Percentiles rank a stretch among this genome's conserved stretches.
Evolutionary conservation across 108 stramenopile species (phyloP).

Genomic region (Thalassiosira profunda): DNA sequence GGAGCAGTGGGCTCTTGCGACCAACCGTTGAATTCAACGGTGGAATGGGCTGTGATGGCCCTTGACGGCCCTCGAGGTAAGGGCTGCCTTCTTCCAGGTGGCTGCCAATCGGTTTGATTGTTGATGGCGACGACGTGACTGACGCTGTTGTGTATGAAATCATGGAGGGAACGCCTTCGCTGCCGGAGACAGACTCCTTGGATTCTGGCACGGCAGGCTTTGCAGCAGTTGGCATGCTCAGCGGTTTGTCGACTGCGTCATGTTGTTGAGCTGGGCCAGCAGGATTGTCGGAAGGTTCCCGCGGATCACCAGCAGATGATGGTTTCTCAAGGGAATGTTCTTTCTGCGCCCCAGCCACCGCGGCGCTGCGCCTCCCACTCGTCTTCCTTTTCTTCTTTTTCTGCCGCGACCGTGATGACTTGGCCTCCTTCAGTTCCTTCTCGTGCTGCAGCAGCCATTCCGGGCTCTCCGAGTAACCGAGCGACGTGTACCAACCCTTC

Average conservation of each 20-base stretch:
- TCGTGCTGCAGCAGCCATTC: conserved; percentile 49
- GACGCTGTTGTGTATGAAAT: conserved; percentile 17
- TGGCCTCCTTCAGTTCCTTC: conserved; percentile 38
- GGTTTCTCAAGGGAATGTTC: too few relatives aligned
- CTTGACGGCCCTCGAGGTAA: conserved; percentile 1
- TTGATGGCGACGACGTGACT: conserved; percentile 20
- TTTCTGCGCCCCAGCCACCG: too few relatives aligned
- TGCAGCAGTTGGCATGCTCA: not conserved
- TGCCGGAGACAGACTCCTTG: conserved; percentile 2
- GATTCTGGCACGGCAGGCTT: not conserved
- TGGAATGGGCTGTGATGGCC: not conserved
- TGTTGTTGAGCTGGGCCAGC: not conserved
- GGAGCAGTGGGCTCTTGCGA: not conserved
- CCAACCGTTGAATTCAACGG: conserved; percentile 2
- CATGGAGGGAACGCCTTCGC: conserved; percentile 14
- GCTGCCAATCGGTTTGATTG: conserved; percentile 17
- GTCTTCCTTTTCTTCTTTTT: conserved; percentile 24
- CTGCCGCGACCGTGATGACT: conserved; percentile 20
- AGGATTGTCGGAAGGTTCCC: too few relatives aligned
- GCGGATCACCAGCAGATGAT: too few relatives aligned
- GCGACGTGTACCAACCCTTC: conserved; percentile 13
- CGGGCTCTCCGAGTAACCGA: conserved; percentile 11
- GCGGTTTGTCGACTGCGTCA: not conserved
- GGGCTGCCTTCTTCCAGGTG: conserved; percentile 12
- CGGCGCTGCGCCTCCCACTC: conserved; percentile 27